A percentile compares a stretch with the other conserved stretches of the same genome.
phyloP scores from a whole-genome alignment of 2,329 filamentous ascomycete genomes.

The Lasiodiplodia hormozganensis region DNA sequence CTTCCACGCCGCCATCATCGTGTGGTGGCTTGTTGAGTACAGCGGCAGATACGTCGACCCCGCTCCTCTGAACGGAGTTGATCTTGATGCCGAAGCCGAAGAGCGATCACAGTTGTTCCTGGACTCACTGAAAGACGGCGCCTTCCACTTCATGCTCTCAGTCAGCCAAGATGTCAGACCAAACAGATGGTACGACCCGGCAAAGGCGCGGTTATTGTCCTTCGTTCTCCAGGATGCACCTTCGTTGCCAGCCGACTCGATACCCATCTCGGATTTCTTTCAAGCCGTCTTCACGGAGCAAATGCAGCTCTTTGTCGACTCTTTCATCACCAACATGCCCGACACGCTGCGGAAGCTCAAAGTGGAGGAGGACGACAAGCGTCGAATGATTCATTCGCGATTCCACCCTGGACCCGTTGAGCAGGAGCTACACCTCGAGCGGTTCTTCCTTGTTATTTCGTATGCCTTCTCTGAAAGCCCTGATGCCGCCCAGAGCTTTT shows the following conservation, averaged over 20 bases:
- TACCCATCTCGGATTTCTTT: slow-evolving; percentile 75
- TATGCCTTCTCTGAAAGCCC: slow-evolving; percentile 87
- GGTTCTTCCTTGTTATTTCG: slow-evolving; percentile 90
- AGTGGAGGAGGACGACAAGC: slow-evolving; percentile 87
- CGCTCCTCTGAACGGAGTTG: slow-evolving; percentile 63
- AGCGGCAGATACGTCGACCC: slow-evolving; percentile 86
- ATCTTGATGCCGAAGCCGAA: slow-evolving; percentile 71
- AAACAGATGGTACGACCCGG: slow-evolving; percentile 86
- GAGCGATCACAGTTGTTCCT: slow-evolving; percentile 76
- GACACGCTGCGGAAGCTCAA: slow-evolving; percentile 87
- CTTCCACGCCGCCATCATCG: slow-evolving; percentile 78
- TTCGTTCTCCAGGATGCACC: slow-evolving; percentile 84
- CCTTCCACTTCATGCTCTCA: slow-evolving; percentile 89
- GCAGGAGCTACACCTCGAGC: slow-evolving; percentile 70
- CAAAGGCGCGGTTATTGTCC: slow-evolving; percentile 79
- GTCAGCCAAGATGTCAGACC: slow-evolving; percentile 81
- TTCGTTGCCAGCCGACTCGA: slow-evolving; percentile 69
- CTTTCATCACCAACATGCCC: slow-evolving; percentile 93
- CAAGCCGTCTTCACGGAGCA: slow-evolving; percentile 77
- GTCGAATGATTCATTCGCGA: slow-evolving; percentile 56
- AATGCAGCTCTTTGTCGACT: slow-evolving; percentile 86
- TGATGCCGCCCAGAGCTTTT: slow-evolving; percentile 86
- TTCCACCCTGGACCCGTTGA: slow-evolving; percentile 60
- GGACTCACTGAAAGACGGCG: slow-evolving; percentile 82
- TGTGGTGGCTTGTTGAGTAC: slow-evolving; percentile 93